phyloP scores from a whole-genome alignment of 2,329 filamentous ascomycete species.

The Zalaria sp. region DNA sequence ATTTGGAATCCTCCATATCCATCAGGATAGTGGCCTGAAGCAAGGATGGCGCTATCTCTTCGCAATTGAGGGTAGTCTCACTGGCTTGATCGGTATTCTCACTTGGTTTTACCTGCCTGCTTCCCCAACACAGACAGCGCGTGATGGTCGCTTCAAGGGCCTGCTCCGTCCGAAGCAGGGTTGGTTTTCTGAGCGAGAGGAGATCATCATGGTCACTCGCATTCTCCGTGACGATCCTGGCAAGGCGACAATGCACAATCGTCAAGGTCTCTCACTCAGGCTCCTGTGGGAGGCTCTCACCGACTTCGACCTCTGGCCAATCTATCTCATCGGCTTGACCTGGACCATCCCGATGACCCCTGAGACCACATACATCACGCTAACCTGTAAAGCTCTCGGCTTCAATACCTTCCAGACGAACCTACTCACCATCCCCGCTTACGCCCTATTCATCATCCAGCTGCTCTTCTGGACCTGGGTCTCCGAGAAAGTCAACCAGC shows the following conservation, averaged over 20 bases:
- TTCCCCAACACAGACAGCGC: constrained; percentile 47
- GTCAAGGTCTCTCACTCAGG: constrained; percentile 11
- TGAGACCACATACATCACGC: constrained; percentile 40
- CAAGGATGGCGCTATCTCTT: constrained; percentile 15
- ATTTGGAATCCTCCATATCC: constrained; percentile 15
- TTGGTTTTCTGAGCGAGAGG: constrained; percentile 54
- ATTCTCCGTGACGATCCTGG: constrained; percentile 5
- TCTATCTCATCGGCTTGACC: constrained; percentile 37
- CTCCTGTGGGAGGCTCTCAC: constrained; percentile 9
- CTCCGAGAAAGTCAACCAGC: constrained; percentile 36
- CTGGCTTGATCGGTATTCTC: constrained; percentile 14
- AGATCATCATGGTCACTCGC: constrained; percentile 27
- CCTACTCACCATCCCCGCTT: constrained; percentile 5
- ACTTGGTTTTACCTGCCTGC: constrained; percentile 24
- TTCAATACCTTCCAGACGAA: constrained; percentile 22
- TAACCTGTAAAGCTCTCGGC: constrained; percentile 41
- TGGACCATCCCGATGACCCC: constrained; percentile 40
- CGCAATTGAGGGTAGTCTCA: constrained; percentile 18
- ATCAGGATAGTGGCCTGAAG: constrained; percentile 11
- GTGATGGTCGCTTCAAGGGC: constrained; percentile 15
- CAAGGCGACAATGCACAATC: constrained; percentile 3
- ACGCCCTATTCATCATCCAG: constrained; percentile 14
- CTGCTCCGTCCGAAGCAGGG: constrained; percentile 44
- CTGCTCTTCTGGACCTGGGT: constrained; percentile 36
- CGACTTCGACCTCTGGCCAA: constrained; percentile 10